These are phyloP conservation scores for Stellera chamaejasme DNA, from an alignment of 345 rosid species.

Conservation along the genomic window DNA sequence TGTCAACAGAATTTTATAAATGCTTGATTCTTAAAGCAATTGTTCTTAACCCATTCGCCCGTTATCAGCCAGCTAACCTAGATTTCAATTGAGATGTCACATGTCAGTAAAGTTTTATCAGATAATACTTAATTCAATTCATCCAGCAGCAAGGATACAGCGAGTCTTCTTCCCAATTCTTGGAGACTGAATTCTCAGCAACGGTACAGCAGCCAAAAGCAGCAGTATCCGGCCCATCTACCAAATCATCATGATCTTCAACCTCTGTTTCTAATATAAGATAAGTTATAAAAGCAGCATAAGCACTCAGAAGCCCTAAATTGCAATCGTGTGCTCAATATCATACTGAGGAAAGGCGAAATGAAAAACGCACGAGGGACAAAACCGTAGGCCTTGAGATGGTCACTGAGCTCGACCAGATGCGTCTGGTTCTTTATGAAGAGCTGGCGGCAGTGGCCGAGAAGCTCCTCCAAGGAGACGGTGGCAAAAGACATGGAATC, in stretches of 20 bases:
- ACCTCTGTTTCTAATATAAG: conserved; percentile 27
- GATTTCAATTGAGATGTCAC: background rate
- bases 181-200: conserved; percentile 19
- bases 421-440: conserved; percentile 42
- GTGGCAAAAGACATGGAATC: conserved; percentile 77
- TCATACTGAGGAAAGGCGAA: background rate
- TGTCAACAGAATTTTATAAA: too few species aligned
- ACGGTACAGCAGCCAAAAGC: conserved; percentile 7
- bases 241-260: conserved; percentile 29
- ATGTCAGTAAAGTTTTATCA: too few species aligned
- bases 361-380: conserved; percentile 27
- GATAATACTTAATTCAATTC: too few species aligned
- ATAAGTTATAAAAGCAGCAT: background rate
- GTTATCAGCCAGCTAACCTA: too few species aligned
- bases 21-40: too few species aligned
- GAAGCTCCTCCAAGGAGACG: conserved; percentile 75
- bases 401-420: conserved; percentile 37
- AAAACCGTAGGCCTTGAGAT: conserved; percentile 36
- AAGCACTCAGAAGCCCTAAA: background rate
- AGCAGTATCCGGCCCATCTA: conserved; percentile 19
- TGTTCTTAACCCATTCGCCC: too few species aligned
- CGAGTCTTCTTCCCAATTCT: conserved; percentile 50
- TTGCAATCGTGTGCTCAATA: background rate
- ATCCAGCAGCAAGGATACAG: conserved; percentile 52
- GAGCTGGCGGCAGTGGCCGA: conserved; percentile 73